Evolutionary conservation across 2,329 filamentous ascomycete species (phyloP), one percentile per base, ranked within the genome.

Genomic region (Neofusicoccum laricinum): DNA sequence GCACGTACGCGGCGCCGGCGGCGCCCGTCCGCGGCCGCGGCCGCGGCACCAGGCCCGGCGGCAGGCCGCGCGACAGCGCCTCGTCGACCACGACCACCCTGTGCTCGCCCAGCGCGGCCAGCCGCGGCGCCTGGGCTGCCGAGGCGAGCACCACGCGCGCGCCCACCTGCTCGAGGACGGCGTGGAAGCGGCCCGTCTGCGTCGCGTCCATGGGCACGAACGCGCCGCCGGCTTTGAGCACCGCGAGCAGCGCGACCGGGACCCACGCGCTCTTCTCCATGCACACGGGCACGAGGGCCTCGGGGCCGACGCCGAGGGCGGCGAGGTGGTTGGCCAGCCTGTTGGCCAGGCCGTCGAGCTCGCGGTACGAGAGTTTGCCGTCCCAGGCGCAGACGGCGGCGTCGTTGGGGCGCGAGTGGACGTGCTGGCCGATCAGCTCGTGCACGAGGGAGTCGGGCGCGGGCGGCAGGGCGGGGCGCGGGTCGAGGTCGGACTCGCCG

Each of bases 11-110:
- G 2, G 34, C 45, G 34, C 38, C 36, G 0, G 12, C 38, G 10
- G 53, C 6, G 36, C 11, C 10, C 11, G 36, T 11, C 45, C 4
- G 19, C 45, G 34, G 46, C 34, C 1, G 11, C 36, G 8, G 38
- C n/a, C n/a, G 81, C 80, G 14, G 84, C 77, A 67, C 81, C 87
- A 0, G 83, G 83, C 7, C 83, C 73, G 25, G 78, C 80, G 25
- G 80, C 82, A 59, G n/a, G 46, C 82, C 82, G 19, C 73, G 67
- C 70, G 78, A 76, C n/a, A 84, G 68, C 0, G 80, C 80, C 19
- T 76, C 78, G 50, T 83, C 74, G 2, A 82, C 78, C 63, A 83
- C 81, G 64, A 79, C 74, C 15, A 82, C 71, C 36, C 74, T 78
- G 17, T 78, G 68, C 77, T 67, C 82, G 79, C 82, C 0, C 76